Conservation (phyloP, 2,329 filamentous ascomycete species). For the Orbilia quercus region DNA sequence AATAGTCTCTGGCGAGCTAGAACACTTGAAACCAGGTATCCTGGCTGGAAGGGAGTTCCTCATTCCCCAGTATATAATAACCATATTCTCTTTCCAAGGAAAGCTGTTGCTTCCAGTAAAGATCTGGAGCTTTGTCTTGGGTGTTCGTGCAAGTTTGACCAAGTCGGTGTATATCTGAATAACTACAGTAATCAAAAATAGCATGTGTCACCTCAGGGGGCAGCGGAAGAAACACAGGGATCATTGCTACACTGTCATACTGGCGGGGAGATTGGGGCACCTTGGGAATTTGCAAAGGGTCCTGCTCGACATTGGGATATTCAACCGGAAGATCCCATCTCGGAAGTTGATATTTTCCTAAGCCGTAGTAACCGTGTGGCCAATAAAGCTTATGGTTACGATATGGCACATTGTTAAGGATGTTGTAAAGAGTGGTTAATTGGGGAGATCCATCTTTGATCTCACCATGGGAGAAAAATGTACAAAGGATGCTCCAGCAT, state of each 20-base stretch:
- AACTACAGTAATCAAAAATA: neutral
- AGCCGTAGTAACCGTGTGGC: conserved; percentile 5
- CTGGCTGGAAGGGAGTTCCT: neutral
- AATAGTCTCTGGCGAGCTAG: conserved; percentile 1
- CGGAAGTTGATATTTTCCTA: neutral
- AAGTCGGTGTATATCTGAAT: conserved; percentile 1
- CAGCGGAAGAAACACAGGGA: conserved; percentile 5
- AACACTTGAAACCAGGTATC: conserved; percentile 8
- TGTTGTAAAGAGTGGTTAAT: neutral
- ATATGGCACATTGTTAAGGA: conserved; percentile 14
- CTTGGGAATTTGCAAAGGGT: neutral
- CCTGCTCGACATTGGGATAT: neutral
- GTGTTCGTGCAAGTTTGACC: neutral
- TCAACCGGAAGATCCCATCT: neutral
- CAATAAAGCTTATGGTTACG: neutral
- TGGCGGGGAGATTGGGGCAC: neutral
- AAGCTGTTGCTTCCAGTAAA: conserved; percentile 10
- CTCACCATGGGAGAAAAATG: conserved; percentile 1
- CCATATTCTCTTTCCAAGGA: neutral
- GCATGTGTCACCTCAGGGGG: neutral
- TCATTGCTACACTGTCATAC: neutral
- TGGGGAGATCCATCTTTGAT: neutral
- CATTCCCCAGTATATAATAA: conserved; percentile 1
- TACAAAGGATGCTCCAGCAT: conserved; percentile 1
- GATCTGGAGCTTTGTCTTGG: neutral